Evolutionary conservation across 1,139 yeast genomes (phyloP), one percentile per base, ranked within the genome.

Genomic region (Saccharomyces hybrid): DNA sequence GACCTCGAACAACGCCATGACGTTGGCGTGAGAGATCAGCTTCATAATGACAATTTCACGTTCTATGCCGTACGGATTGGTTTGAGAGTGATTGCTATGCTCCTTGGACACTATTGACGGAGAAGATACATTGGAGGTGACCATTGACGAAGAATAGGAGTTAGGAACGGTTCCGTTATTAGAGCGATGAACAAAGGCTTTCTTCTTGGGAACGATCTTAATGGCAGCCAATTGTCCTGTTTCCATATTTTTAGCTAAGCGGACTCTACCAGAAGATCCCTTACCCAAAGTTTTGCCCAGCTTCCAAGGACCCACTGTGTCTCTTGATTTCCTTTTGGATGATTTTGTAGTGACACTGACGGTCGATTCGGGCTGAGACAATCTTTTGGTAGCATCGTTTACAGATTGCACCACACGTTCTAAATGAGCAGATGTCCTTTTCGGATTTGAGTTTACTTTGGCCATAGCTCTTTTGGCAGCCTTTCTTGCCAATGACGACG

Each of bases 31-130:
- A 48, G 87, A 81, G 52, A 86, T 76, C 49, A 86, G 73, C 70
- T 86, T 86, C 95, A 86, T 86, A 57, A 86, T 86, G 62, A 86
- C 86, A 59, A 86, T 86, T 66, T 86, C 95, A 60, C 95, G 77
- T 69, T 86, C 95, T 51, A 86, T 86, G 47, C 95, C 95, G 69
- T 86, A 86, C 2, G 93, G 78, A 52, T 64, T 65, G n/a, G 56
- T n/a, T 34, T 58, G 13, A 19, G 27, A 16, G 9, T 23, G 44
- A 3, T 25, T 47, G n/a, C 25, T 29, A 29, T 29, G 31, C 5
- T 47, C 32, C 11, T 11, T 53, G 9, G 59, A 52, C 23, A 60
- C 52, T 29, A 57, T 56, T 25, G 61, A 53, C 5, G 58, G 54
- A 23, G 58, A 50, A 6, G 62, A 57, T 7, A 58, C 51, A 41